Base-by-base conservation (phyloP, 2,329 filamentous ascomycete genomes). In the Alternaria alternata region DNA sequence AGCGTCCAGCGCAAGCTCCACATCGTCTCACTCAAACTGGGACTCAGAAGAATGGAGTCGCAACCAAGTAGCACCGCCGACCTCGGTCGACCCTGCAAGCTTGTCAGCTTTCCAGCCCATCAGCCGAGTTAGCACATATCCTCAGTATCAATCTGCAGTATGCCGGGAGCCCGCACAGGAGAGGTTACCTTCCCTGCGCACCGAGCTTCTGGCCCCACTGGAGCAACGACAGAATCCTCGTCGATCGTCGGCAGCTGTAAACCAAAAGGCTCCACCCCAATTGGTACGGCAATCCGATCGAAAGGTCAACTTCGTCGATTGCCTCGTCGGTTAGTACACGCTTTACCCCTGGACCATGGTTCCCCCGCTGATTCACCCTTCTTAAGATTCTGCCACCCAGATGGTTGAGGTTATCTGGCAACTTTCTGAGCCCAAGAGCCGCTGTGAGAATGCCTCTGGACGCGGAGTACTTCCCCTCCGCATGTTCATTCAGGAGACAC, bases 351-450 rank as follows among this genome's bases (percentile, higher is more conserved):
- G 66, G 85, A 78, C 71, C 76, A 72, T 63, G 64, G 67, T 68
- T 68, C 62, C 64, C 61, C 7, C 66, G 62, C 74, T 76, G 70
- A 76, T 68, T 64, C 30, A 62, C 60, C 52, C 51, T 42, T 53
- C 63, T 73, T 69, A 86, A 97, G 94, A 97, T 88, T 96, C 94
- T 71, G 95, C 95, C 54, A 95, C 95, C 55, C 93, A 97, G 80
- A 96, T 98, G 79, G 94, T 99, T 51, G 93, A 97, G 83, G 92
- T 91, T 54, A 97, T 99, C 74, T 99, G 95, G 95, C 94, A 95
- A 46, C 85, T 94, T 43, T 96, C 94, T 55, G 94, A 92, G 60
- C 88, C 90, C 36, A 87, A 91, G 59, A 91, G 91, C 78, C 89
- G 89, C 71, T 89, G 85, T 71, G 91, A 94, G 75, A 83, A 87